Evolutionary conservation across 2,329 filamentous ascomycete genomes (phyloP).

Genomic region (Xylaria sp.): DNA sequence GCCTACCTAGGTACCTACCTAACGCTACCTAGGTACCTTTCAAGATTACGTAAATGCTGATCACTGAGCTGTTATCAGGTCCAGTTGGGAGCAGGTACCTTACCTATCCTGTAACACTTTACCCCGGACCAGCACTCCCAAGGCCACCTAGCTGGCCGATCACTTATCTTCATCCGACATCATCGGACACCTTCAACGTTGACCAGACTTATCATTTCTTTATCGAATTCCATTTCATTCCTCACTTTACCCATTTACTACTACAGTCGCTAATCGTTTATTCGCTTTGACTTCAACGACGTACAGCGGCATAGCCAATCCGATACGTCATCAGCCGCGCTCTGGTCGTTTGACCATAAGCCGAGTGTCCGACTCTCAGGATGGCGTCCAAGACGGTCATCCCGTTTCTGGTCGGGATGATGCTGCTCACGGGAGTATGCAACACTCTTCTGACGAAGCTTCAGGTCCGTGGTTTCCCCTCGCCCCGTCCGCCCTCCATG

Average conservation of each 20-base stretch:
- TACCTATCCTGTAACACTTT: too few relatives aligned
- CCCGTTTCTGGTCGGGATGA: conserved; percentile 91
- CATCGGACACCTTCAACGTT: not conserved
- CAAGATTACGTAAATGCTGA: too few relatives aligned
- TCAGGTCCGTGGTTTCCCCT: conserved; percentile 68
- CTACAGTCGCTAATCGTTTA: not conserved
- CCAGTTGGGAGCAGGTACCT: too few relatives aligned
- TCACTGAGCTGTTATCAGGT: too few relatives aligned
- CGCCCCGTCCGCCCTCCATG: not conserved
- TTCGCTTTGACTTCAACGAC: not conserved
- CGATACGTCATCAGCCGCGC: conserved; percentile 12
- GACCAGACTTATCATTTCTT: not conserved
- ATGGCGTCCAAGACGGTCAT: conserved; percentile 81
- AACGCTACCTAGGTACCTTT: too few relatives aligned
- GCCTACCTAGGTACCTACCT: too few relatives aligned
- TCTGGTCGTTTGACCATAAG: conserved; percentile 10
- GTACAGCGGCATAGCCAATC: not conserved
- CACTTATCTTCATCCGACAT: conserved; percentile 14
- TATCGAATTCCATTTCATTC: not conserved
- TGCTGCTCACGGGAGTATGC: conserved; percentile 95
- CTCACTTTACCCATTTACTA: not conserved
- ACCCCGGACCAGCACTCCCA: not conserved
- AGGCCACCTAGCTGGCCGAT: not conserved
- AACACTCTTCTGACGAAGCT: conserved; percentile 98
- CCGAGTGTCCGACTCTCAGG: conserved; percentile 23